Conservation (phyloP, 495 filamentous ascomycete genomes). For the Trichocladium uniseriatum region DNA sequence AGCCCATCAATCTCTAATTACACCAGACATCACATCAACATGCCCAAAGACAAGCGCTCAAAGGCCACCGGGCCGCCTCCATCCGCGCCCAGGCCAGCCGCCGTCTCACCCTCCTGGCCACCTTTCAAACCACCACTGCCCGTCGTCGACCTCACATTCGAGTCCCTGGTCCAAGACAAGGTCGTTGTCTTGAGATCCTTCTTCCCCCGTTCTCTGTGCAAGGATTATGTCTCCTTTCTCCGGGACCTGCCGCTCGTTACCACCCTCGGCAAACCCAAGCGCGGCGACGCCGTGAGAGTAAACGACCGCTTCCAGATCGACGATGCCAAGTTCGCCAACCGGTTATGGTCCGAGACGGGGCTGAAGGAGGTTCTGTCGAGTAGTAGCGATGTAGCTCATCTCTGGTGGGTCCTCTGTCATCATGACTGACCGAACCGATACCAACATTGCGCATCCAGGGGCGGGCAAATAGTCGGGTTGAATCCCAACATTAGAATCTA, state of each 20-base stretch:
- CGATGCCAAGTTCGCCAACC: constrained; percentile 64
- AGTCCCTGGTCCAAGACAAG: constrained; percentile 47
- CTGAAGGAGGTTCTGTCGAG: constrained; percentile 41
- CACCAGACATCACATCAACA: constrained; percentile 1
- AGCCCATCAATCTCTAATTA: no score
- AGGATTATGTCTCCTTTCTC: constrained; percentile 71
- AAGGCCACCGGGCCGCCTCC: constrained; percentile 6
- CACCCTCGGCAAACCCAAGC: constrained; percentile 76
- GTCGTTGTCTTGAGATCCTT: constrained; percentile 71
- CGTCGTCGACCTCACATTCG: constrained; percentile 52
- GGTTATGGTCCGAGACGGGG: constrained; percentile 58
- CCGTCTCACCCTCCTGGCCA: constrained; percentile 60
- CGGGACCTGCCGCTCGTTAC: constrained; percentile 65
- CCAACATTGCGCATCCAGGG: constrained; percentile 45
- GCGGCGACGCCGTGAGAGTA: constrained; percentile 73
- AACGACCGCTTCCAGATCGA: constrained; percentile 87
- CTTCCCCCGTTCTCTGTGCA: constrained; percentile 71
- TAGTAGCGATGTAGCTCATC: constrained; percentile 22
- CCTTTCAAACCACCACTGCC: constrained; percentile 64
- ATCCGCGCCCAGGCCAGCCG: not conserved
- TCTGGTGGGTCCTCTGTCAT: constrained; percentile 23
- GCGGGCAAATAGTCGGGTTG: constrained; percentile 73
- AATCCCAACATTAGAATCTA: constrained; percentile 89
- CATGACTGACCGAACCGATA: not conserved
- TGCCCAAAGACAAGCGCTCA: constrained; percentile 23